Percentiles rank a stretch among this genome's conserved stretches.
phyloP scores from a whole-genome alignment of 805 yeast species.

The Candida multigemmis region DNA sequence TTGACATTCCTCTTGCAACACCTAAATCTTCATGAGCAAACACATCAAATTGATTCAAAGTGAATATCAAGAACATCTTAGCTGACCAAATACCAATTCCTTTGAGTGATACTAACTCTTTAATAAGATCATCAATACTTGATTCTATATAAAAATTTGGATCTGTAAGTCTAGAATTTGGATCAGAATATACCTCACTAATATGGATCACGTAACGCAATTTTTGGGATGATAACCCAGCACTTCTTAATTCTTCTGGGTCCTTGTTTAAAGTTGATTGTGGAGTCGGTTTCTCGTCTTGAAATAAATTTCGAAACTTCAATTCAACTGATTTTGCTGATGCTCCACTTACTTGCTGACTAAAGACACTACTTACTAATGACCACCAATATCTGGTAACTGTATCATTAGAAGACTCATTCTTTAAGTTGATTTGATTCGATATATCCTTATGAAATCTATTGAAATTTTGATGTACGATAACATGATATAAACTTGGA shows the following conservation, averaged over 20 bases:
- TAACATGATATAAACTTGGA: slow-evolving; percentile 23
- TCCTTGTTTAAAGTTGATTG: slow-evolving; percentile 28
- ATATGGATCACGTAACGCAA: slow-evolving; percentile 51
- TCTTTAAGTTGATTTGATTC: slow-evolving; percentile 2
- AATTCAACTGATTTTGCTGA: slow-evolving; percentile 64
- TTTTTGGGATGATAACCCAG: slow-evolving; percentile 67
- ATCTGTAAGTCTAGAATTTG: slow-evolving; percentile 19
- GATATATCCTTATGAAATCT: slow-evolving; percentile 7
- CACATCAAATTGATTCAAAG: slow-evolving; percentile 55
- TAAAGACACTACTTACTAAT: slow-evolving; percentile 37
- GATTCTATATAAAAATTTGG: slow-evolving; percentile 25
- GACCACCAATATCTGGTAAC: slow-evolving; percentile 27
- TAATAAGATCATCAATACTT: slow-evolving; percentile 37
- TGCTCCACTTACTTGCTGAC: slow-evolving; percentile 72
- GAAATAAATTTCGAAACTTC: slow-evolving; percentile 31
- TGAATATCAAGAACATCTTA: slow-evolving; percentile 75
- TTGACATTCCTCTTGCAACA: slow-evolving; percentile 69
- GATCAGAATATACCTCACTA: slow-evolving; percentile 41
- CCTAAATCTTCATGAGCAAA: slow-evolving; percentile 80
- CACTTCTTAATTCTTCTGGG: slow-evolving; percentile 42
- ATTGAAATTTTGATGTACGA: slow-evolving; percentile 19
- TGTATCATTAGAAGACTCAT: slow-evolving; percentile 6
- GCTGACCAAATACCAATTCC: slow-evolving; percentile 87
- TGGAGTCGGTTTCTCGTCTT: slow-evolving; percentile 42
- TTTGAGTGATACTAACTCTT: slow-evolving; percentile 44